phyloP scores from a whole-genome alignment of 2,329 filamentous ascomycete species.

The Hyphodiscus sp. region DNA sequence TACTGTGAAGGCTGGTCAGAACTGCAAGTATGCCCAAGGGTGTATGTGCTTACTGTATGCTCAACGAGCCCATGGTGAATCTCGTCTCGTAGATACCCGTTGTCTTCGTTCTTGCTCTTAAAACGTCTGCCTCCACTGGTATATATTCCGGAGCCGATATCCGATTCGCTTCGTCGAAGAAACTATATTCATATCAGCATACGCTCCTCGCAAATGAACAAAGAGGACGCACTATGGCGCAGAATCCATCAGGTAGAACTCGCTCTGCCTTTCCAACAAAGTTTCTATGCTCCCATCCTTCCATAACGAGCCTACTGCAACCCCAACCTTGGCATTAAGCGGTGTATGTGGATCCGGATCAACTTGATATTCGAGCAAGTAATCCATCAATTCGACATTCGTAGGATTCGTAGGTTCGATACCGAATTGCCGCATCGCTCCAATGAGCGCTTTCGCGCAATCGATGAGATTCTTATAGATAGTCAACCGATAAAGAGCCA shows the following conservation, averaged over 20 bases:
- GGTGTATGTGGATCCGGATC: constrained; percentile 84
- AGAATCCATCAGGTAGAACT: constrained; percentile 99
- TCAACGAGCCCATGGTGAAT: constrained; percentile 97
- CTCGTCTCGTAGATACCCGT: constrained; percentile 98
- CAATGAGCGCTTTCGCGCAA: constrained; percentile 89
- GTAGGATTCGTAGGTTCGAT: constrained; percentile 69
- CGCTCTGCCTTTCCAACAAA: constrained; percentile 88
- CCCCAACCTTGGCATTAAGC: constrained; percentile 73
- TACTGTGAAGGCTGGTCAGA: constrained; percentile 48
- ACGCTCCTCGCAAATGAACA: too few relatives aligned
- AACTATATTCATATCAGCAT: constrained; percentile 48
- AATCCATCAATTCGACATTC: constrained; percentile 70
- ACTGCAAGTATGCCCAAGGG: constrained; percentile 2
- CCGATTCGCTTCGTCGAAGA: constrained; percentile 86
- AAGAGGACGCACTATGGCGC: constrained; percentile 72
- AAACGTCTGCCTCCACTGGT: constrained; percentile 88
- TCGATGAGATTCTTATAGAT: constrained; percentile 98
- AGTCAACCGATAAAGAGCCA: constrained; percentile 88
- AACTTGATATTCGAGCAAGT: constrained; percentile 79
- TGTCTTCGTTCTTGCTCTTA: constrained; percentile 93
- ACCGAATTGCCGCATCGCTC: constrained; percentile 85
- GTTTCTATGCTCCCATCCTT: constrained; percentile 75
- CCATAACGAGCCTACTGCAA: constrained; percentile 84
- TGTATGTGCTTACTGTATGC: constrained; percentile 77
- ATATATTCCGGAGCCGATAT: constrained; percentile 83